phyloP scores from a whole-genome alignment of 2,329 filamentous ascomycete genomes.

The Clathrospora elynae region DNA sequence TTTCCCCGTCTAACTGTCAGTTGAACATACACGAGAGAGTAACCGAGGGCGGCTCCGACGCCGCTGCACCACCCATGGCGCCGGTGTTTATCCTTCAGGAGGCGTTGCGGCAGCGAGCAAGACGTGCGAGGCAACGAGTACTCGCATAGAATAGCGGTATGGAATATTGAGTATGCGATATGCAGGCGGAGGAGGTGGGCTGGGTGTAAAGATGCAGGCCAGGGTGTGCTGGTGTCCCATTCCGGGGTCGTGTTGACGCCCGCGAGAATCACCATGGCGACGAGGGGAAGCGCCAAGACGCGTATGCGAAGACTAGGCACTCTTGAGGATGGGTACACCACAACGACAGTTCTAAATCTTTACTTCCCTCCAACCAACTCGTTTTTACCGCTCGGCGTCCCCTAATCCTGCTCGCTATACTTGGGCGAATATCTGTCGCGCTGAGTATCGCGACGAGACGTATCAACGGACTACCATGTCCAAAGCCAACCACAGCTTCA shows the following conservation, averaged over 20 bases:
- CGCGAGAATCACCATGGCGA: slow-evolving; percentile 29
- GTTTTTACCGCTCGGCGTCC: too few species aligned
- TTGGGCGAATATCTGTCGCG: too few species aligned
- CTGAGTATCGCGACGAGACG: too few species aligned
- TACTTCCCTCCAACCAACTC: too few species aligned
- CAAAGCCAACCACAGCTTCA: too few species aligned
- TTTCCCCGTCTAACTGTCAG: too few species aligned
- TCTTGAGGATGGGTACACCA: too few species aligned
- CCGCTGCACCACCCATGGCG: slow-evolving; percentile 63
- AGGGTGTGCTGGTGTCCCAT: slow-evolving; percentile 23
- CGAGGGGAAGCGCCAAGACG: slow-evolving; percentile 30
- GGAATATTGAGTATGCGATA: slow-evolving; percentile 25
- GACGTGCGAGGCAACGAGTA: slow-evolving; percentile 21
- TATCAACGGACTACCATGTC: too few species aligned
- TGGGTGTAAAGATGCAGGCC: slow-evolving; percentile 31
- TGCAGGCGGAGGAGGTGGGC: slow-evolving; percentile 27
- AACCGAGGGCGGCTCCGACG: slow-evolving; percentile 67
- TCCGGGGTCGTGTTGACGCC: slow-evolving; percentile 29
- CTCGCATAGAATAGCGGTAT: slow-evolving; percentile 21
- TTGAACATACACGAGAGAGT: slow-evolving; percentile 66
- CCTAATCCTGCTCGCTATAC: too few species aligned
- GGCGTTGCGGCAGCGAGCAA: slow-evolving; percentile 13
- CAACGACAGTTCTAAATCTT: too few species aligned
- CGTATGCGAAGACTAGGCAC: slow-evolving; percentile 1
- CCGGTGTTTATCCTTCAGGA: slow-evolving; percentile 38